Evolutionary conservation across 2,329 filamentous ascomycete species (phyloP).

Genomic region (Aspergillus aculeatinus): DNA sequence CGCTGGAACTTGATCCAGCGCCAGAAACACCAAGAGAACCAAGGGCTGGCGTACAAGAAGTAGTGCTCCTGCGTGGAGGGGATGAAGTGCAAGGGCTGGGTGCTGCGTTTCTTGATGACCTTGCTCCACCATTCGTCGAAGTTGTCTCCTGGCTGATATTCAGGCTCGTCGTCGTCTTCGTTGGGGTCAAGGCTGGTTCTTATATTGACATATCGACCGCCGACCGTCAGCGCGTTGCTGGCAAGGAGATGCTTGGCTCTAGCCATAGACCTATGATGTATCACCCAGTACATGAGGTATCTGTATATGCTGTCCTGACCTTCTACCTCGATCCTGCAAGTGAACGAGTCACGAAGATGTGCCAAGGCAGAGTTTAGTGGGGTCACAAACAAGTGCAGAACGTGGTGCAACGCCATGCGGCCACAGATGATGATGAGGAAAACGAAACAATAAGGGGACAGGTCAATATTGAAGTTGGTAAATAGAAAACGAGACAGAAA

Average conservation of each 20-base stretch:
- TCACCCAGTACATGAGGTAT: background rate
- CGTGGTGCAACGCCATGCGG: slow-evolving; percentile 14
- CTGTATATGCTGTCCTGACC: background rate
- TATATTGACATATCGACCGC: background rate
- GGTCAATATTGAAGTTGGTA: slow-evolving; percentile 46
- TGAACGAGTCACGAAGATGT: background rate
- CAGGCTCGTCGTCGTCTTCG: background rate
- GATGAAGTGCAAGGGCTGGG: background rate
- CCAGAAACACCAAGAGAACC: background rate
- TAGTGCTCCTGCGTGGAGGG: background rate
- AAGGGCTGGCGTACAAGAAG: background rate
- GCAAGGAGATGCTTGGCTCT: background rate
- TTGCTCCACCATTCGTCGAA: background rate
- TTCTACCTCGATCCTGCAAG: background rate
- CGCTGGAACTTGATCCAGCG: background rate
- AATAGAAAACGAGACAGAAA: slow-evolving; percentile 45
- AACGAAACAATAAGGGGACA: slow-evolving; percentile 44
- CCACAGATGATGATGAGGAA: slow-evolving; percentile 40
- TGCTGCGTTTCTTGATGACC: background rate
- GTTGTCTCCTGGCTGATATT: background rate
- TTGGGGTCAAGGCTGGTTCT: background rate
- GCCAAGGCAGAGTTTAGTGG: background rate
- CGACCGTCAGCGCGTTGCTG: background rate
- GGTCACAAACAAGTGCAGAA: background rate
- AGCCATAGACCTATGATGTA: background rate